Base-by-base conservation (phyloP, 1,284 basidiomycete species). In the Lignosus rhinocerotis region DNA sequence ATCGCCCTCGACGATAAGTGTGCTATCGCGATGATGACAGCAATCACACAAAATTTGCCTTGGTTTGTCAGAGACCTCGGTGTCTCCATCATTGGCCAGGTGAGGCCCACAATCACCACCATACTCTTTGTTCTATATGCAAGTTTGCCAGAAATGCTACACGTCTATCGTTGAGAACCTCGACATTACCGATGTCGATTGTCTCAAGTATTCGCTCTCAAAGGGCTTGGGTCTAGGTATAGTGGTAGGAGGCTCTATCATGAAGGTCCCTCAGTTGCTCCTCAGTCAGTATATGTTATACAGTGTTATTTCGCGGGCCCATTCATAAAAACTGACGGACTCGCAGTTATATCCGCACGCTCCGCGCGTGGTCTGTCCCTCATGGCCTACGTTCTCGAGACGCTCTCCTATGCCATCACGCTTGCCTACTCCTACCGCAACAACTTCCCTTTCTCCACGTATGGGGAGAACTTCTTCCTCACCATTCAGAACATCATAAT, bases 141-240 rank as follows among this genome's bases (percentile, higher is more conserved):
- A 61, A 58, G 51, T 53, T 39, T 60, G 17, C 41, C 6, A 94
- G 89, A 84, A 93, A 82, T 99, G 96, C 75, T 99, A 98, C 78
- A 83, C 83, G 30, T 89, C 90, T 53, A 85, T 99, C 16, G 85
- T 99, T 42, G 93, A 94, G 77, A 86, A 98, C 74, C 84, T 96
- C 59, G 77, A 98, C 73, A 67, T 97, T n/a, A 76, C 75, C n/a
- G 88, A 96, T 71, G 78, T 85, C 8, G 80, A 89, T 60, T 99
- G 96, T 73, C 79, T 99, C 71, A 94, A 94, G 72, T 93, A 94
- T 72, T 86, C 93, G 2, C 74, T 98, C 53, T 98, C 95, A 2
- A 99, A 98, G 71, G 93, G 87, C 0, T 79, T 99, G 8, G 96
- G 96, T 0, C 77, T 98, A 31, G 96, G 91, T 0, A 96, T 99